Percentiles rank a stretch among this genome's conserved stretches.
These are phyloP conservation scores for Trifolium repens DNA, from an alignment of 306 rosid genomes.

Conservation along the genomic window DNA sequence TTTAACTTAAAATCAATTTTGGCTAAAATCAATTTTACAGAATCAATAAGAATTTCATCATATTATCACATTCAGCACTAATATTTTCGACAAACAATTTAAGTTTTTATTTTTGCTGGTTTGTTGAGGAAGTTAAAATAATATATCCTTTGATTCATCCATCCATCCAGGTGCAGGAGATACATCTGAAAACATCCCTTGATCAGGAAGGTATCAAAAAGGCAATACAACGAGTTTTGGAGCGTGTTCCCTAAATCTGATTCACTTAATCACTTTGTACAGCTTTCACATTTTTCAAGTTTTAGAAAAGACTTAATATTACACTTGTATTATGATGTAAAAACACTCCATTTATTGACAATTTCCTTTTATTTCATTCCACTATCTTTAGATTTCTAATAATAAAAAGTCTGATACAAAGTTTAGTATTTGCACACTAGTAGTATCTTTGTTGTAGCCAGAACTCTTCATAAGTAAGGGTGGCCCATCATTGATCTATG, in stretches of 20 bases:
- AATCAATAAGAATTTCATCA: not conserved
- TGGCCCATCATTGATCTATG: too few species aligned
- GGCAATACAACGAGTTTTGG: conserved; percentile 89
- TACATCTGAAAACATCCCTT: conserved; percentile 79
- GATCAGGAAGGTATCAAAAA: conserved; percentile 88
- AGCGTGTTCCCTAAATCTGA: conserved; percentile 74
- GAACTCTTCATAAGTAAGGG: too few species aligned
- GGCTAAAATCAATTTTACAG: too few species aligned
- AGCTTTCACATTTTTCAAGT: conserved; percentile 20
- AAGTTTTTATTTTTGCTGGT: too few species aligned
- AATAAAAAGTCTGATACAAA: not conserved
- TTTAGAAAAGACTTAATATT: not conserved
- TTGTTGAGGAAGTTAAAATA: not conserved
- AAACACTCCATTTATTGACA: not conserved
- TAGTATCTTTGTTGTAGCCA: not conserved
- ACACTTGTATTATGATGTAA: not conserved
- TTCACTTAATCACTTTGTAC: conserved; percentile 32
- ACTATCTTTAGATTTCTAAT: not conserved
- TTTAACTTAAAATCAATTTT: too few species aligned
- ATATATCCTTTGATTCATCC: conserved; percentile 23
- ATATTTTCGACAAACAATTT: not conserved
- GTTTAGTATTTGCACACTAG: too few species aligned
- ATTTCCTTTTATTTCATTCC: conserved; percentile 5
- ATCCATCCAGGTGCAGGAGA: conserved; percentile 80
- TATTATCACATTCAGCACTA: not conserved